A percentile compares a stretch with the other conserved stretches of the same genome.
These are phyloP conservation scores for Irpex sp. DNA, from an alignment of 1,284 basidiomycete genomes.

Conservation along the genomic window DNA sequence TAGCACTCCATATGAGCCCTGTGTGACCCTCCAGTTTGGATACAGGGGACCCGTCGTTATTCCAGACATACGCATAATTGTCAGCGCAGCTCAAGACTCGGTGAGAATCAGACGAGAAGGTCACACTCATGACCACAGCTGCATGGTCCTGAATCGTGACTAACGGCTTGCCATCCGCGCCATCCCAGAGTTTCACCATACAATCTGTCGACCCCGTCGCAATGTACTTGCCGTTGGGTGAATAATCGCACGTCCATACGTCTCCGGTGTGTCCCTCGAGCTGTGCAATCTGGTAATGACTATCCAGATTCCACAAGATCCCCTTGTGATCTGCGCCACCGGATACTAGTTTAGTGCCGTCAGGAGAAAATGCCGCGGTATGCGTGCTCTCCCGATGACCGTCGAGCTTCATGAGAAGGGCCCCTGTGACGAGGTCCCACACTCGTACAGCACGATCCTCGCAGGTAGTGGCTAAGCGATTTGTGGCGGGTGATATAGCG, in stretches of 20 bases:
- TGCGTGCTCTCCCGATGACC: conserved; percentile 17
- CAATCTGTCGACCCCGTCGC: conserved; percentile 24
- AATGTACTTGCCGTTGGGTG: conserved; percentile 20
- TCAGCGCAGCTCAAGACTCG: conserved; percentile 2
- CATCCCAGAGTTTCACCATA: conserved; percentile 22
- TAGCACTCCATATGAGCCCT: not conserved
- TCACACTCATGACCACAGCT: conserved; percentile 29
- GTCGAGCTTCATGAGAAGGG: conserved; percentile 9
- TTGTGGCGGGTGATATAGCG: conserved; percentile 5
- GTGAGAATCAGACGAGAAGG: conserved; percentile 4
- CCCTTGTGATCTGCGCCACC: conserved; percentile 1
- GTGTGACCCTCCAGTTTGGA: not conserved
- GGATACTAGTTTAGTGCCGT: conserved; percentile 5
- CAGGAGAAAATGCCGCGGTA: conserved; percentile 10
- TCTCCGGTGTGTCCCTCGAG: conserved; percentile 18
- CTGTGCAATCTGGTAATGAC: not conserved
- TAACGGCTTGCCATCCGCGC: conserved; percentile 9
- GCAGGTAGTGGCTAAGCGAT: conserved; percentile 16
- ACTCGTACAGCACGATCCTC: conserved; percentile 20
- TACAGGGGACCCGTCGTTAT: not conserved
- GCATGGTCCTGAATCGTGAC: conserved; percentile 20
- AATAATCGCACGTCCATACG: conserved; percentile 23
- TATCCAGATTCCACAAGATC: conserved; percentile 2
- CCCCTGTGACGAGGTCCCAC: conserved; percentile 19
- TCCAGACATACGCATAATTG: conserved; percentile 1